phyloP scores from a whole-genome alignment of 2,329 filamentous ascomycete genomes.

The Fusarium miscanthi region DNA sequence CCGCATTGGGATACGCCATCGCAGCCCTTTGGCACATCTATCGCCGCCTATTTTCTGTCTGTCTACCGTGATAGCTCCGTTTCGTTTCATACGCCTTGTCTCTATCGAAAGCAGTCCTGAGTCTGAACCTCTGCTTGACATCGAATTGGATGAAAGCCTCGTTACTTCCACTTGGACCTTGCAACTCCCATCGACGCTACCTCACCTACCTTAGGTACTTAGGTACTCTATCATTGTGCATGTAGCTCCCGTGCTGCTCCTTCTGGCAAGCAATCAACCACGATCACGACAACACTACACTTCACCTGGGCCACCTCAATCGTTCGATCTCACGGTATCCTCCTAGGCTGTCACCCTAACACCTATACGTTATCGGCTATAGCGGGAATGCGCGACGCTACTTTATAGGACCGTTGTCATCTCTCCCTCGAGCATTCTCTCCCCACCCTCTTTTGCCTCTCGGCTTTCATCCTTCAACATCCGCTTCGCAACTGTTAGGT shows the following conservation, averaged over 20 bases:
- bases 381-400: conserved; percentile 40
- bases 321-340: neutral
- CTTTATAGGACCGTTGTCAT: conserved; percentile 21
- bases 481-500: conserved; percentile 32
- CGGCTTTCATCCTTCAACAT: conserved; percentile 3
- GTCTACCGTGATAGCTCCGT: conserved; percentile 15
- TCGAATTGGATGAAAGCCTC: conserved; percentile 11
- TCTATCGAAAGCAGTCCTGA: neutral
- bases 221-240: neutral
- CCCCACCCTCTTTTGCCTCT: conserved; percentile 9
- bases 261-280: conserved; percentile 15
- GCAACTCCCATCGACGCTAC: neutral
- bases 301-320: neutral
- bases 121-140: conserved; percentile 21
- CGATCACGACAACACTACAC: neutral
- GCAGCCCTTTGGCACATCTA: conserved; percentile 15
- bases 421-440: conserved; percentile 17
- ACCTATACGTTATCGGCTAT: neutral
- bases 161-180: neutral
- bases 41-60: neutral
- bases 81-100: conserved; percentile 6
- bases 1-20: conserved; percentile 3
- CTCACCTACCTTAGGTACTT: neutral
- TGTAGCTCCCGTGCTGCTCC: neutral
- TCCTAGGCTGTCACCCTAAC: neutral